Percentiles rank a stretch among this genome's conserved stretches.
Conservation (phyloP, 371 early-diverging fungal species). For the Mortierella sp. region DNA sequence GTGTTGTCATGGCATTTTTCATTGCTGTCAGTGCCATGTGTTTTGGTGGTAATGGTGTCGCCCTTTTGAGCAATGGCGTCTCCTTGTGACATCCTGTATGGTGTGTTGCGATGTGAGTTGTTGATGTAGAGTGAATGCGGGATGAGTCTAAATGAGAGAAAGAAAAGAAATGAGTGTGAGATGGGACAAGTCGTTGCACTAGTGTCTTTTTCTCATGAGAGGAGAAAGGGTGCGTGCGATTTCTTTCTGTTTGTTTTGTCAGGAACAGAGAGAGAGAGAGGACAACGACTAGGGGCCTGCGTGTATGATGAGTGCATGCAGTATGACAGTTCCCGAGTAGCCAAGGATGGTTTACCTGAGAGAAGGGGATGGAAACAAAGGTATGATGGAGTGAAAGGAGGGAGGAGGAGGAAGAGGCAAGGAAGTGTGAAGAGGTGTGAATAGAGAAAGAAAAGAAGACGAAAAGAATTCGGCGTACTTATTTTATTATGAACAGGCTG, state of each 20-base stretch:
- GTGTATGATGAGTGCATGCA: neutral
- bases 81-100: neutral
- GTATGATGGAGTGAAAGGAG: neutral
- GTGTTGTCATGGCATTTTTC: slow-evolving; percentile 22
- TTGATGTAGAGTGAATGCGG: neutral
- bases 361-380: neutral
- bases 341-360: neutral
- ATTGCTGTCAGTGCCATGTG: neutral
- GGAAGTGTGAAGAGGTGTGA: too few relatives aligned
- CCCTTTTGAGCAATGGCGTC: neutral
- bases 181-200: neutral
- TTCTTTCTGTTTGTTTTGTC: too few relatives aligned
- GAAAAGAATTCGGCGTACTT: neutral
- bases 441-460: neutral
- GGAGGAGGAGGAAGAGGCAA: neutral
- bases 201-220: neutral
- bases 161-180: neutral
- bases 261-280: neutral
- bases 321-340: neutral
- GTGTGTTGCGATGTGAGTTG: neutral
- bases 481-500: neutral
- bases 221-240: neutral
- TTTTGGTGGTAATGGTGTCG: neutral
- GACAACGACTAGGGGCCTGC: too few relatives aligned
- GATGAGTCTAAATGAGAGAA: neutral